Conservation (phyloP, 306 rosid genomes). For the Phaseolus lunatus region DNA sequence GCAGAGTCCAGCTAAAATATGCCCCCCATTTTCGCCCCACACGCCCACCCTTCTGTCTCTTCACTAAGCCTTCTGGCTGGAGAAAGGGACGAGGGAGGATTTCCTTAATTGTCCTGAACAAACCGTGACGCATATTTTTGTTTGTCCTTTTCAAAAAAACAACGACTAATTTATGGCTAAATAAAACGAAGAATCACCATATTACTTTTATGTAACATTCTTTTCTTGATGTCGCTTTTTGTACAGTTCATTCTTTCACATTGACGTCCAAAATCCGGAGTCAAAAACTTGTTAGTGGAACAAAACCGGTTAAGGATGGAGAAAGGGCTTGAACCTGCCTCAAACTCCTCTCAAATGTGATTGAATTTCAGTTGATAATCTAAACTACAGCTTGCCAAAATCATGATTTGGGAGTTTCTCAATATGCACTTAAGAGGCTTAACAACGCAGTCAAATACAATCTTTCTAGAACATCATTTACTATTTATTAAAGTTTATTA, state of each 20-base stretch:
- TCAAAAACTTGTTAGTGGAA: slow-evolving; percentile 2
- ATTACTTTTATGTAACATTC: slow-evolving; percentile 34
- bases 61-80: slow-evolving; percentile 42
- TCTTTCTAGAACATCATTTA: neutral
- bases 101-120: slow-evolving; percentile 58
- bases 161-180: slow-evolving; percentile 26
- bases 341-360: slow-evolving; percentile 21
- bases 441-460: neutral
- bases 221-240: slow-evolving; percentile 37
- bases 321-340: neutral
- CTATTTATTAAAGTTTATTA: neutral
- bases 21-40: slow-evolving; percentile 42
- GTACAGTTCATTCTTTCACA: slow-evolving; percentile 39
- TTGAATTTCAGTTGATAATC: slow-evolving; percentile 9
- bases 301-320: slow-evolving; percentile 5
- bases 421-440: neutral
- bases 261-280: slow-evolving; percentile 8
- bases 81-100: slow-evolving; percentile 48
- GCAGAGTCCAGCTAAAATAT: slow-evolving; percentile 61
- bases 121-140: slow-evolving; percentile 34
- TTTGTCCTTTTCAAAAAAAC: slow-evolving; percentile 39
- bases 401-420: neutral
- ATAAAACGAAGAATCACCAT: slow-evolving; percentile 10
- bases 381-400: neutral
- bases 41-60: slow-evolving; percentile 54